These are phyloP conservation scores for Eleusine indica DNA, from an alignment of 176 grass and related monocot genomes.

Conservation along the genomic window DNA sequence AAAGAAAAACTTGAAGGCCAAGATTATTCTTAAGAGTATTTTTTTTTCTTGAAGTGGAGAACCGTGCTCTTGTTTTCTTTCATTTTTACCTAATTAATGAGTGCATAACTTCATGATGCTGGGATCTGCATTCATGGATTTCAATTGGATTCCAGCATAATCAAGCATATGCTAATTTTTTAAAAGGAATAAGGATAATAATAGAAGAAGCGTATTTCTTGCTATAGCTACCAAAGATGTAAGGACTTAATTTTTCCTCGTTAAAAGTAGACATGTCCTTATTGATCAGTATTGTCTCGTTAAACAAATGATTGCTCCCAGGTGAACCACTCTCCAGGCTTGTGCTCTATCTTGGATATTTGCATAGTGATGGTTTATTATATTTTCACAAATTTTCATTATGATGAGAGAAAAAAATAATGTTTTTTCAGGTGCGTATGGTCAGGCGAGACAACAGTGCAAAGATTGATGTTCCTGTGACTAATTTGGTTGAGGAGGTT, in stretches of 20 bases:
- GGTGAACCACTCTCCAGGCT: neutral
- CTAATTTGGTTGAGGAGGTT: slow-evolving; percentile 70
- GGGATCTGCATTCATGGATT: neutral
- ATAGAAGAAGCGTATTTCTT: neutral
- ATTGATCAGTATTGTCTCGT: neutral
- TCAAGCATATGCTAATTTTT: neutral
- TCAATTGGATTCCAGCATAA: neutral
- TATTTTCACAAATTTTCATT: neutral
- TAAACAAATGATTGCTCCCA: neutral
- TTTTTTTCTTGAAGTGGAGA: neutral
- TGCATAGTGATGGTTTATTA: neutral
- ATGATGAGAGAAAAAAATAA: neutral
- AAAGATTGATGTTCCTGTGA: slow-evolving; percentile 71
- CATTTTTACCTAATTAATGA: neutral
- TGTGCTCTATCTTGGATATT: neutral
- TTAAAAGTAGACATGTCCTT: neutral
- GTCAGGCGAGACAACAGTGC: slow-evolving; percentile 84
- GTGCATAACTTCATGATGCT: neutral
- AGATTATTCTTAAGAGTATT: neutral
- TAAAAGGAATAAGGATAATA: neutral
- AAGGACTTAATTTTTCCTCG: neutral
- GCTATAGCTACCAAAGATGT: neutral
- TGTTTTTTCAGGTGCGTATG: slow-evolving; percentile 62
- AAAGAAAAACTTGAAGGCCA: neutral
- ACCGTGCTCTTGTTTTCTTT: neutral